Conservation (phyloP, 1,139 yeast species). For the Kurtzmaniella quercitrusa region DNA sequence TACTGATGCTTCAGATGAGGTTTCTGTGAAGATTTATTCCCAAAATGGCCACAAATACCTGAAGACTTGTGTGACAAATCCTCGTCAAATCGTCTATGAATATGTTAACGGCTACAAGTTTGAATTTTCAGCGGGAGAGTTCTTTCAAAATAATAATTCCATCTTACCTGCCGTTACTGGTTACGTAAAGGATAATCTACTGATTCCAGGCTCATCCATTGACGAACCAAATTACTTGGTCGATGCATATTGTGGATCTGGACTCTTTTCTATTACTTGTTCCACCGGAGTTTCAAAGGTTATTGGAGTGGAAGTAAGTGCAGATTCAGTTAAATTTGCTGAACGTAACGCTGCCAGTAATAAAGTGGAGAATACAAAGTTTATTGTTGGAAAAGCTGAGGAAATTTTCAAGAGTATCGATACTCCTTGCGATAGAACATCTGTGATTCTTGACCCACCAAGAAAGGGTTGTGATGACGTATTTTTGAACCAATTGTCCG, state of each 20-base stretch:
- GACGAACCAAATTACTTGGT: slow-evolving; percentile 62
- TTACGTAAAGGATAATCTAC: slow-evolving; percentile 71
- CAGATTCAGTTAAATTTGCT: slow-evolving; percentile 88
- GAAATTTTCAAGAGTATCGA: slow-evolving; percentile 76
- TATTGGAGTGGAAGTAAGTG: slow-evolving; percentile 91
- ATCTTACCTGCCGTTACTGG: slow-evolving; percentile 77
- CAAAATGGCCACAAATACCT: slow-evolving; percentile 14
- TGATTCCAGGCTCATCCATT: slow-evolving; percentile 32
- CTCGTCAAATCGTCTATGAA: slow-evolving; percentile 79
- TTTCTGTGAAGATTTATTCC: slow-evolving; percentile 18
- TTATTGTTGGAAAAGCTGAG: slow-evolving; percentile 91
- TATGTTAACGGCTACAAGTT: slow-evolving; percentile 69
- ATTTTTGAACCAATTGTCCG: slow-evolving; percentile 79
- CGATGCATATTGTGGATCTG: slow-evolving; percentile 98
- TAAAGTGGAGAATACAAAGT: slow-evolving; percentile 69
- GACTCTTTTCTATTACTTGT: slow-evolving; percentile 85
- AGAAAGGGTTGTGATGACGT: slow-evolving; percentile 93
- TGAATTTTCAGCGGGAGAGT: slow-evolving; percentile 89
- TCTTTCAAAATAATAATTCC: slow-evolving; percentile 93
- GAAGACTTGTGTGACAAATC: slow-evolving; percentile 61
- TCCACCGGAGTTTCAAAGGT: slow-evolving; percentile 75
- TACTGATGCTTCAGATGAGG: slow-evolving; percentile 24
- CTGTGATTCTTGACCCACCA: slow-evolving; percentile 94
- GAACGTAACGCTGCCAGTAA: slow-evolving; percentile 73
- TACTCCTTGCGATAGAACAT: slow-evolving; percentile 65